phyloP scores from a whole-genome alignment of 257 asterid genomes.

The Apocynum venetum region DNA sequence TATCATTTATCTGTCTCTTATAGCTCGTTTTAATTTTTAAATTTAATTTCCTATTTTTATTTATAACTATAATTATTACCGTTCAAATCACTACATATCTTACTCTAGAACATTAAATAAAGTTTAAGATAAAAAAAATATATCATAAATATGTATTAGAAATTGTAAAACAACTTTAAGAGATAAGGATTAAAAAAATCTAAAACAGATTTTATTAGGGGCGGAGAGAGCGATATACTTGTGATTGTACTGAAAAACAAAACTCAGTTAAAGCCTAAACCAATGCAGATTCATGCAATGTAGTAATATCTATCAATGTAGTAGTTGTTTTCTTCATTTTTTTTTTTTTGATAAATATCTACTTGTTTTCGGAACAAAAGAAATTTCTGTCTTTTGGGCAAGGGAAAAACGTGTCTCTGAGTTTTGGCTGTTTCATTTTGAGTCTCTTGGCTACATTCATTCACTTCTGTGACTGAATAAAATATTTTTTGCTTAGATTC shows the following conservation, averaged over 20 bases:
- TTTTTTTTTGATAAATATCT: background rate
- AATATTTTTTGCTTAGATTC: background rate
- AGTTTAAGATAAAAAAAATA: too few relatives aligned
- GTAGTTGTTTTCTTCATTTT: too few relatives aligned
- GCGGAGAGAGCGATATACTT: background rate
- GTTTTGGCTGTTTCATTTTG: constrained; percentile 21
- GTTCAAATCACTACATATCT: too few relatives aligned
- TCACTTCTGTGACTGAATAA: background rate
- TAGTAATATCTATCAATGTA: background rate
- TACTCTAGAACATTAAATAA: too few relatives aligned
- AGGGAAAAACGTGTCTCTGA: background rate
- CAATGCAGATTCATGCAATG: background rate
- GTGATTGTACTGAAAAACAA: background rate
- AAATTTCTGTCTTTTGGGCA: background rate
- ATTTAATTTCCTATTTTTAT: too few relatives aligned
- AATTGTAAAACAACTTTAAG: too few relatives aligned
- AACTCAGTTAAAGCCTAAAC: background rate
- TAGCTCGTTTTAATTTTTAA: too few relatives aligned
- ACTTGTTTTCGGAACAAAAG: background rate
- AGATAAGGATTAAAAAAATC: too few relatives aligned
- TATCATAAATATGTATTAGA: too few relatives aligned
- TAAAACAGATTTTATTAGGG: too few relatives aligned
- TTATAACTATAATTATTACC: too few relatives aligned
- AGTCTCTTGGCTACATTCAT: background rate
- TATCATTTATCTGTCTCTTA: too few relatives aligned